Conservation (phyloP, 495 filamentous ascomycete species). For the Parathielavia hyrcaniae region DNA sequence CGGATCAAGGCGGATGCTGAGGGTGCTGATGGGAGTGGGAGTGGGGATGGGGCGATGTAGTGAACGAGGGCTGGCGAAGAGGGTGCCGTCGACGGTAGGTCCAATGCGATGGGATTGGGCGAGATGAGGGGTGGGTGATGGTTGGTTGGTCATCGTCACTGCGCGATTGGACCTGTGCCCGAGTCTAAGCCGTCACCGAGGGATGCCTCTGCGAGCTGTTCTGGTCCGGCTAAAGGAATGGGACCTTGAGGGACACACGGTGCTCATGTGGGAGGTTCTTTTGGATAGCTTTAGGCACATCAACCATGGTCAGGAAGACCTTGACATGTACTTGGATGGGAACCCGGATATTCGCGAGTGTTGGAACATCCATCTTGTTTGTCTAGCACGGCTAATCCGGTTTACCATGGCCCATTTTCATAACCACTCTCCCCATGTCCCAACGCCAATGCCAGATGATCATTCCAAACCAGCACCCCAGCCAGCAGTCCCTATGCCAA, state of each 20-base stretch:
- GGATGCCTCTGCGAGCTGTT: no score
- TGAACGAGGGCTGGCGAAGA: no score
- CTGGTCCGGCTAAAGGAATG: no score
- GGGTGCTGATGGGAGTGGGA: neutral
- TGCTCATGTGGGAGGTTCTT: no score
- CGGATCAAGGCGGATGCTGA: slow-evolving; percentile 21
- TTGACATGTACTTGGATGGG: neutral
- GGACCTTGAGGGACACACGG: no score
- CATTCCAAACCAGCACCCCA: neutral
- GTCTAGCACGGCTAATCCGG: slow-evolving; percentile 2
- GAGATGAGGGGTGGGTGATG: neutral
- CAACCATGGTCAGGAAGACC: neutral
- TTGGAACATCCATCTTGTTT: slow-evolving; percentile 2
- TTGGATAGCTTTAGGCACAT: neutral
- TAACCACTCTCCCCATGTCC: slow-evolving; percentile 1
- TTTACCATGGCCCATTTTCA: slow-evolving; percentile 8
- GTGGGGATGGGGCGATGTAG: neutral
- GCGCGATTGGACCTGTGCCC: no score
- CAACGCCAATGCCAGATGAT: neutral
- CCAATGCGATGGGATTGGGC: neutral
- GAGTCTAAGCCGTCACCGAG: no score
- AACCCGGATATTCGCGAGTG: neutral
- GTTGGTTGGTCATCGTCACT: neutral
- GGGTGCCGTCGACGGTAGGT: neutral
- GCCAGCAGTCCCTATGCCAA: neutral